A percentile compares a stretch with the other conserved stretches of the same genome.
Evolutionary conservation across 1,284 basidiomycete genomes (phyloP).

Genomic region (Ceratobasidium sp.): DNA sequence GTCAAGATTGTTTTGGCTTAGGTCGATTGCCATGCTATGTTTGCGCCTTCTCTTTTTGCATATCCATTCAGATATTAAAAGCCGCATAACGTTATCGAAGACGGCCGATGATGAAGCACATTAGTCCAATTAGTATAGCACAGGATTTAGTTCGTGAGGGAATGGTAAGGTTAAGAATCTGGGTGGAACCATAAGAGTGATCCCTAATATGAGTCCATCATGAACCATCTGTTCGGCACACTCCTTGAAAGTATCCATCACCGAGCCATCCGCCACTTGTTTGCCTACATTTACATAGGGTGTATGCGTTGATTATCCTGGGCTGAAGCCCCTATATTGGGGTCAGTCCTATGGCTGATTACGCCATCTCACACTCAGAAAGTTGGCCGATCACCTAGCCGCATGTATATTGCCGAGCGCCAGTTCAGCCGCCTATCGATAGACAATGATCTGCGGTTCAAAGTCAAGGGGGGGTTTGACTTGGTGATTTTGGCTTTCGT

Average conservation of each 20-base stretch:
- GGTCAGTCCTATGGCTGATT: neutral
- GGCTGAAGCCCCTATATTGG: neutral
- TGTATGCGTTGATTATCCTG: slow-evolving; percentile 18
- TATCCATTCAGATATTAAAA: slow-evolving; percentile 3
- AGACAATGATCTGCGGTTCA: neutral
- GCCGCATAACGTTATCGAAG: slow-evolving; percentile 2
- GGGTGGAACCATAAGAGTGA: neutral
- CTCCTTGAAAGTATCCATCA: neutral
- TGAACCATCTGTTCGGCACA: slow-evolving; percentile 18
- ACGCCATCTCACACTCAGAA: neutral
- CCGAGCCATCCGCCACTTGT: neutral
- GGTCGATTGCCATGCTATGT: slow-evolving; percentile 8
- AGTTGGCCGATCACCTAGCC: neutral
- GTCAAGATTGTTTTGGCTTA: neutral
- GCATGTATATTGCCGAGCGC: neutral
- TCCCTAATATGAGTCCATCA: slow-evolving; percentile 18
- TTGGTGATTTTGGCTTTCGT: neutral
- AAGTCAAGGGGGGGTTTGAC: neutral
- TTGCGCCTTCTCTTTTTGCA: neutral
- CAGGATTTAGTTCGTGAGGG: neutral
- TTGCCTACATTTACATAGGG: neutral
- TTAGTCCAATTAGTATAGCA: neutral
- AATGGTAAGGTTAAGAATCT: neutral
- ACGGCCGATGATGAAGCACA: neutral
- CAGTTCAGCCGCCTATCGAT: neutral